Evolutionary conservation across 352 stramenopile species (phyloP).

Genomic region (Phytophthora citrophthora): DNA sequence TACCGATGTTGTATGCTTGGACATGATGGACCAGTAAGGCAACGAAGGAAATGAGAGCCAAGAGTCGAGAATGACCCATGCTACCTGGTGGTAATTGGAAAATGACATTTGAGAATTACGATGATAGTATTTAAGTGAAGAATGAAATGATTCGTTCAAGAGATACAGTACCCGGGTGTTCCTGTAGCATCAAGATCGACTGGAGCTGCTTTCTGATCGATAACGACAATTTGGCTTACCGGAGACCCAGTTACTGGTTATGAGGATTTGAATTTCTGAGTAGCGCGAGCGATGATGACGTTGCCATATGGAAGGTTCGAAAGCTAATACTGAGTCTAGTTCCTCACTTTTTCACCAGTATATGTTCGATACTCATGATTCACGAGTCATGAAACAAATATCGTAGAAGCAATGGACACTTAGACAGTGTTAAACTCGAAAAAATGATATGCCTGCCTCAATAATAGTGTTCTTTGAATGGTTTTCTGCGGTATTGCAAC

Average conservation of each 20-base stretch:
- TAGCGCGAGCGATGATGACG: not conserved
- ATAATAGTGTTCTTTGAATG: no score
- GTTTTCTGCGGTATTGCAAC: no score
- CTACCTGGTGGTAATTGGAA: no score
- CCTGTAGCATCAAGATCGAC: not conserved
- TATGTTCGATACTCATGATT: no score
- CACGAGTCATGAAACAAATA: no score
- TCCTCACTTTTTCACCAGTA: no score
- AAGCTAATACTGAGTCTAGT: not conserved
- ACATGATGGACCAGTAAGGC: not conserved
- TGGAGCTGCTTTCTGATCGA: not conserved
- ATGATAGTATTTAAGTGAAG: no score
- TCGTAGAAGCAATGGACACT: no score
- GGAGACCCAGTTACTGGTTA: not conserved
- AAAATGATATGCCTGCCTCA: no score
- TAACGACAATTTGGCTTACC: not conserved
- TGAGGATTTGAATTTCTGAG: not conserved
- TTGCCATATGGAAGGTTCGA: not conserved
- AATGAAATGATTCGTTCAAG: no score
- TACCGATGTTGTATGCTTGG: slow-evolving; percentile 50
- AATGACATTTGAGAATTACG: no score
- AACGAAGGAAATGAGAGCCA: not conserved
- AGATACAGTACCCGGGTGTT: not conserved
- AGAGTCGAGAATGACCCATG: not conserved
- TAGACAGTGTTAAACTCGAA: no score